A percentile compares a stretch with the other conserved stretches of the same genome.
Evolutionary conservation across 768 basidiomycete genomes (phyloP).

Genomic region (Gloeostereum incarnatum): DNA sequence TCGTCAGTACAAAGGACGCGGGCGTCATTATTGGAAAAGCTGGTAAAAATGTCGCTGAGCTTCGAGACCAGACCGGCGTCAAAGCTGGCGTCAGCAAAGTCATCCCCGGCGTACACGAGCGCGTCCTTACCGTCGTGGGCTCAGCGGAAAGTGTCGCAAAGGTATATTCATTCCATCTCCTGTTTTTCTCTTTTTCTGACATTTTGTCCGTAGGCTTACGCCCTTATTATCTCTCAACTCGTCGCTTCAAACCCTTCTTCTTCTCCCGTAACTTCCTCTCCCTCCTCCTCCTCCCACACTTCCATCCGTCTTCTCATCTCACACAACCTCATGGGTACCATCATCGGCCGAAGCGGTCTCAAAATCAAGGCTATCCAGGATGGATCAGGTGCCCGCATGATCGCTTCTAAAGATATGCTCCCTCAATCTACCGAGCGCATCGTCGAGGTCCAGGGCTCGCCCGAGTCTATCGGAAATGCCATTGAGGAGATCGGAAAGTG

Average conservation of each 20-base stretch:
- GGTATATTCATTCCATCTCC: constrained; percentile 30
- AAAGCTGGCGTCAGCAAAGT: constrained; percentile 99
- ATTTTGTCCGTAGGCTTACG: constrained; percentile 62
- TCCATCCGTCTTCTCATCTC: constrained; percentile 96
- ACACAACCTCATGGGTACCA: constrained; percentile 98
- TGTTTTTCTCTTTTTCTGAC: constrained; percentile 7
- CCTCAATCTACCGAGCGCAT: constrained; percentile 99
- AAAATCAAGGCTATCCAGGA: constrained; percentile 99
- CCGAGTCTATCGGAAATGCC: constrained; percentile 87
- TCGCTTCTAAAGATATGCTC: constrained; percentile 98
- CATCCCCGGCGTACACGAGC: constrained; percentile 95
- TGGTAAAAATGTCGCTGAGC: constrained; percentile 95
- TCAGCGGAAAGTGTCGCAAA: constrained; percentile 89
- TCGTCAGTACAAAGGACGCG: constrained; percentile 95
- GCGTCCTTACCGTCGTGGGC: constrained; percentile 91
- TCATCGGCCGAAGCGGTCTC: constrained; percentile 92
- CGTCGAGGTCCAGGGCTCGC: constrained; percentile 93
- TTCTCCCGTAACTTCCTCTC: constrained; percentile 58
- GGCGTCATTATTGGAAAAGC: constrained; percentile 96
- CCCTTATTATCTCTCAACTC: constrained; percentile 88
- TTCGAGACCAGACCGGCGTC: constrained; percentile 91
- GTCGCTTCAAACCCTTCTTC: constrained; percentile 72
- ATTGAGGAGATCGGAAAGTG: constrained; percentile 95
- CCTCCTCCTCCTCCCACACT: constrained; percentile 69
- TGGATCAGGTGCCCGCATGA: constrained; percentile 92